Percentiles rank a stretch among this genome's conserved stretches.
phyloP scores from a whole-genome alignment of 2,329 filamentous ascomycete genomes.

The Didymella glomerata region DNA sequence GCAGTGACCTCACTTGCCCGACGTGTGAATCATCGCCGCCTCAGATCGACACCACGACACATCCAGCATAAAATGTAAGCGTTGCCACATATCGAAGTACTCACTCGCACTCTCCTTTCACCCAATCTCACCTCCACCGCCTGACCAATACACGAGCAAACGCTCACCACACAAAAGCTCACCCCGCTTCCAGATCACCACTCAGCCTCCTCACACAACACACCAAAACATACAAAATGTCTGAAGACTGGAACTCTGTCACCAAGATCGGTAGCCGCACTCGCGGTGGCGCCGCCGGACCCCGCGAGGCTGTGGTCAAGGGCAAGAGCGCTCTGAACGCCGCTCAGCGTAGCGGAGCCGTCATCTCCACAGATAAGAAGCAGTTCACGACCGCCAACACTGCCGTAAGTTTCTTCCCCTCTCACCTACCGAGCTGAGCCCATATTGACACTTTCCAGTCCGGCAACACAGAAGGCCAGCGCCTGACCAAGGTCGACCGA shows the following conservation, averaged over 20 bases:
- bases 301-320: constrained; percentile 87
- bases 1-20: constrained; percentile 21
- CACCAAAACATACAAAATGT: constrained; percentile 57
- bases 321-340: constrained; percentile 88
- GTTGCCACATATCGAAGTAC: background rate
- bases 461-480: constrained; percentile 76
- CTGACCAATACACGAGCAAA: constrained; percentile 21
- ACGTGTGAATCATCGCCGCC: constrained; percentile 24
- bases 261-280: constrained; percentile 95
- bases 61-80: constrained; percentile 22
- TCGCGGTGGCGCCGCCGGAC: constrained; percentile 69
- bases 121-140: constrained; percentile 7
- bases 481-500: constrained; percentile 96
- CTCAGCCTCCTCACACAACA: constrained; percentile 19
- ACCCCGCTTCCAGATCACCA: constrained; percentile 21
- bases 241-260: constrained; percentile 84
- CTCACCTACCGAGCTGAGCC: too few species aligned
- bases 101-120: background rate
- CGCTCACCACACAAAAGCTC: constrained; percentile 19
- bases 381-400: constrained; percentile 73
- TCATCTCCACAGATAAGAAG: constrained; percentile 94
- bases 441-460: constrained; percentile 15
- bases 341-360: constrained; percentile 78
- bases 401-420: constrained; percentile 64
- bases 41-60: constrained; percentile 20